Evolutionary conservation across 352 stramenopile species (phyloP), one percentile per base, ranked within the genome.

Genomic region (Phytophthora niederhauseri): DNA sequence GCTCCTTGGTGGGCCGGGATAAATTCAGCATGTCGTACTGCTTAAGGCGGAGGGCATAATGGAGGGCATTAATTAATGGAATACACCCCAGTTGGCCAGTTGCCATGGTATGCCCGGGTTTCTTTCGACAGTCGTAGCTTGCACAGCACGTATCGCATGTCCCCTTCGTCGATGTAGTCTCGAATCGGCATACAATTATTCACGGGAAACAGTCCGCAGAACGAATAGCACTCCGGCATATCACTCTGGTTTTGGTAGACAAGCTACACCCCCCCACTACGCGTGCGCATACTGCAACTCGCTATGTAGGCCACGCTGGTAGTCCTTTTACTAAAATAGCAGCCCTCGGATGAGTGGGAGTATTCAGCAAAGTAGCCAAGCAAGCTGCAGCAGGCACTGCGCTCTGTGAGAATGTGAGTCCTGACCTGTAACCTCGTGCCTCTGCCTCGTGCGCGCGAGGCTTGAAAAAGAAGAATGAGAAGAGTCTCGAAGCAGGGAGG

Each of bases 111-210:
- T 43, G 3, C 6, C 34, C 34, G 34, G 8, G 17, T 43, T 43
- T 43, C 34, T 43, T 15, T 43, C 14, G 34, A 15, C 34, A 43
- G 34, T 4, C 34, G 34, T 43, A 43, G 34, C 34, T 43, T 43
- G 34, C 34, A 43, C 34, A 43, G 4, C 34, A 43, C 34, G 2
- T 43, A 43, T 6, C 14, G 8, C 34, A 43, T 43, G 34, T 43
- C 34, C 14, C 8, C 34, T 43, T 43, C 34, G 34, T 43, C 34
- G 34, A 43, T 43, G 34, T 17, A 60, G 22, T 36, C 19, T 20
- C 49, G 49, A 36, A 55, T 36, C 49, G 38, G 49, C 49, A 55
- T 55, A 19, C 49, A 55, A 36, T 36, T 55, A 36, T 36, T 55
- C 9, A 36, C 24, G 0, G 49, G 24, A 36, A 36, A 55, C 5